Conservation (phyloP, 2,329 filamentous ascomycete genomes). For the Pseudopithomyces maydicus region DNA sequence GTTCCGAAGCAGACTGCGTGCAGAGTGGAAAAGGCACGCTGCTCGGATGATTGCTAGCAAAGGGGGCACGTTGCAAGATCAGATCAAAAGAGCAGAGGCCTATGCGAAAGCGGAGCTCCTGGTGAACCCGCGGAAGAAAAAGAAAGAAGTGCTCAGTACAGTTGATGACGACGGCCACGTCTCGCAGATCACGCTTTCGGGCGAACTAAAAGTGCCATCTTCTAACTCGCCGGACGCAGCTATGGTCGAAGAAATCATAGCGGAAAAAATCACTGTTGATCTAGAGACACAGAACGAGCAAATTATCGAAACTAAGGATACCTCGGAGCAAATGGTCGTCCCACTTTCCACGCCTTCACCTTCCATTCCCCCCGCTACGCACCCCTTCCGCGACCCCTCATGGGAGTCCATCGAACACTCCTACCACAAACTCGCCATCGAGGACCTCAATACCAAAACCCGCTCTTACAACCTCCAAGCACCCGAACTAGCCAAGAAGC, state of each 20-base stretch:
- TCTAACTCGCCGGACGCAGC: slow-evolving; percentile 14
- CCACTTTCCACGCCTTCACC: slow-evolving; percentile 12
- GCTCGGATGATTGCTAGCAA: slow-evolving; percentile 76
- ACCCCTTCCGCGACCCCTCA: slow-evolving; percentile 75
- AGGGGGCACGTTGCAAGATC: slow-evolving; percentile 75
- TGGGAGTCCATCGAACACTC: slow-evolving; percentile 76
- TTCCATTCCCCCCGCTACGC: slow-evolving; percentile 47
- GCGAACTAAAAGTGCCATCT: slow-evolving; percentile 45
- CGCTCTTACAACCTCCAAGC: slow-evolving; percentile 95
- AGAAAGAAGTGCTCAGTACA: slow-evolving; percentile 51
- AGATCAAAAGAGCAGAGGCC: slow-evolving; percentile 71
- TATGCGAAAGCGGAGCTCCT: slow-evolving; percentile 77
- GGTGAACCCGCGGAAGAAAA: slow-evolving; percentile 61
- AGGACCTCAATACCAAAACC: slow-evolving; percentile 77
- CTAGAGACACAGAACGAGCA: neutral
- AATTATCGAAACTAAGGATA: slow-evolving; percentile 1
- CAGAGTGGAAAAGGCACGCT: slow-evolving; percentile 84
- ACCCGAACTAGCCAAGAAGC: slow-evolving; percentile 88
- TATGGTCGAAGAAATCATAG: slow-evolving; percentile 35
- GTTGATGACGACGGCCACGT: slow-evolving; percentile 53
- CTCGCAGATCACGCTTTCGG: slow-evolving; percentile 53
- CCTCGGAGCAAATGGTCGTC: slow-evolving; percentile 19
- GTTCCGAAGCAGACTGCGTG: slow-evolving; percentile 76
- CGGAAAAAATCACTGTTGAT: slow-evolving; percentile 24
- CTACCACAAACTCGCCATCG: slow-evolving; percentile 78